These are phyloP conservation scores for Planoprotostelium fungivorum DNA, from an alignment of 78 protist genomes.

Conservation along the genomic window DNA sequence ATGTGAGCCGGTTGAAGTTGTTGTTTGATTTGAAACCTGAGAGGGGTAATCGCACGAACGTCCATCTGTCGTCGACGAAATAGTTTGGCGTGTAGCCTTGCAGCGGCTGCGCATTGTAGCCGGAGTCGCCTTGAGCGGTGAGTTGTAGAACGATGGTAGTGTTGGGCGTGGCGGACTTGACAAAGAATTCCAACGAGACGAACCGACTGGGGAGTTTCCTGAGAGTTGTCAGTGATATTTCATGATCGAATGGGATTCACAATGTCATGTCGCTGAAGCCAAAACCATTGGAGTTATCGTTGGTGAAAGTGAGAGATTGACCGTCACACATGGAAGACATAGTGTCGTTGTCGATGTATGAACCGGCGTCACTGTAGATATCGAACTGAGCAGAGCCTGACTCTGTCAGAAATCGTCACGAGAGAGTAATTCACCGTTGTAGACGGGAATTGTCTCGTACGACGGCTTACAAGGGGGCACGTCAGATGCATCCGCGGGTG, in stretches of 20 bases:
- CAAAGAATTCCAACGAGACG: background rate
- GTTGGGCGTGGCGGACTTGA: background rate
- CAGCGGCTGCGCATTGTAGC: background rate
- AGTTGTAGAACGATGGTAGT: background rate
- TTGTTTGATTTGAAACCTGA: background rate
- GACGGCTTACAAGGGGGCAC: background rate
- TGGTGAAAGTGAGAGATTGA: background rate
- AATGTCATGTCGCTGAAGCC: background rate
- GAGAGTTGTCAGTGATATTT: background rate
- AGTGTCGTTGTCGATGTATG: background rate
- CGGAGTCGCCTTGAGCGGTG: background rate
- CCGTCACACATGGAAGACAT: background rate
- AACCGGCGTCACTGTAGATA: too few species aligned
- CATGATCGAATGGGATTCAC: background rate
- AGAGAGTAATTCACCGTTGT: background rate
- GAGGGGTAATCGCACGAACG: background rate
- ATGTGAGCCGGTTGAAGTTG: background rate
- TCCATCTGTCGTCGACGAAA: background rate
- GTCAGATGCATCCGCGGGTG: background rate
- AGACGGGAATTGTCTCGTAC: background rate
- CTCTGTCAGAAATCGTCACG: background rate
- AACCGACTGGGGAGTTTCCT: background rate
- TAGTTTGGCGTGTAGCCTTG: background rate
- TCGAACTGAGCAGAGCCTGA: background rate
- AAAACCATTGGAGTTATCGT: background rate